A percentile compares a stretch with the other conserved stretches of the same genome.
Evolutionary conservation across 140 eudicot genomes (phyloP).

Genomic region (Erigeron philadelphicus): DNA sequence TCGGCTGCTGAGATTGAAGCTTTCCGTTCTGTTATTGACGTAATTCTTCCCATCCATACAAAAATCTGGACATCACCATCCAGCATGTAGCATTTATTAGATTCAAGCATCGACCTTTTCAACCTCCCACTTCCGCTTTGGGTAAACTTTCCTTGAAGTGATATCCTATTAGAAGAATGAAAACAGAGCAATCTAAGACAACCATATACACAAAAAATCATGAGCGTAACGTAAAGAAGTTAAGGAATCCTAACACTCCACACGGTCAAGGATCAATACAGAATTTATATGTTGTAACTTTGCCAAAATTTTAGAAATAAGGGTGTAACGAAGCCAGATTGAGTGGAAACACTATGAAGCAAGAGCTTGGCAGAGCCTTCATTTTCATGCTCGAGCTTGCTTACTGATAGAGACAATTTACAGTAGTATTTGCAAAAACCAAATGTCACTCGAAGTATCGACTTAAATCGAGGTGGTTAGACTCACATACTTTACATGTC

Average conservation of each 20-base stretch:
- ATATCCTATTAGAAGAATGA: constrained; percentile 38
- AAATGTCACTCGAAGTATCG: too few relatives aligned
- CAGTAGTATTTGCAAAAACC: too few relatives aligned
- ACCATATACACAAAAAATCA: constrained; percentile 9
- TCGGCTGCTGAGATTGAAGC: constrained; percentile 50
- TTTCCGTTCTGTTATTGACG: constrained; percentile 51
- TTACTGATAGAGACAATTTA: too few relatives aligned
- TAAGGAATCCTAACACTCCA: not conserved
- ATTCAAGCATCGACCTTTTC: constrained; percentile 47
- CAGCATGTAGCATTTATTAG: constrained; percentile 58
- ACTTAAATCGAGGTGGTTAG: too few relatives aligned
- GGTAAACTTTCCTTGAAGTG: constrained; percentile 51
- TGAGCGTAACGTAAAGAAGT: not conserved
- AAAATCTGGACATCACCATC: constrained; percentile 49
- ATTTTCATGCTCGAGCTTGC: too few relatives aligned
- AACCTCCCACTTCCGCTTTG: constrained; percentile 42
- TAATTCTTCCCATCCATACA: constrained; percentile 78
- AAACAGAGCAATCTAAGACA: constrained; percentile 1
- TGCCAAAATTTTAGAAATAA: too few relatives aligned
- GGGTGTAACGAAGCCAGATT: too few relatives aligned
- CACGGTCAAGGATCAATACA: not conserved
- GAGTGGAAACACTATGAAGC: too few relatives aligned
- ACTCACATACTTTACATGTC: too few relatives aligned
- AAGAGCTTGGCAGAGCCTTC: too few relatives aligned
- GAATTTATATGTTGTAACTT: too few relatives aligned